Evolutionary conservation across 371 early-diverging fungal genomes (phyloP).

Genomic region (Mortierella sp.): DNA sequence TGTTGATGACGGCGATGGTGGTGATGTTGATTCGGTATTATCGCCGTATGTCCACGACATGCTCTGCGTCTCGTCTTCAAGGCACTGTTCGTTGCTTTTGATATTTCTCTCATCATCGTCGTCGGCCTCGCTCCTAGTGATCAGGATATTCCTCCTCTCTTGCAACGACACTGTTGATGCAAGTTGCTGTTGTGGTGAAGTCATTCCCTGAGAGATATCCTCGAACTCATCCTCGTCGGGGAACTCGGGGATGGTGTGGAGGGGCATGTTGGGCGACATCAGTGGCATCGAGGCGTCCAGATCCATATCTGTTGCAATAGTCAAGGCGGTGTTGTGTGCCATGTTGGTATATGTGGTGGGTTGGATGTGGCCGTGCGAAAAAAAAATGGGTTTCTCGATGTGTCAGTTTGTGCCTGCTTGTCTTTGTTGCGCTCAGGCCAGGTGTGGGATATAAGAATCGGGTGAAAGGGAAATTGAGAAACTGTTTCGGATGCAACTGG

Average conservation of each 20-base stretch:
- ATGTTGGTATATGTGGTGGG: neutral
- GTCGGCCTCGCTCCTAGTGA: neutral
- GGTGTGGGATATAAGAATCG: neutral
- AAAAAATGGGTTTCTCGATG: neutral
- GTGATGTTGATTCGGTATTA: neutral
- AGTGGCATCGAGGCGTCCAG: slow-evolving; percentile 3
- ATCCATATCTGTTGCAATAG: slow-evolving; percentile 5
- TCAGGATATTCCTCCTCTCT: neutral
- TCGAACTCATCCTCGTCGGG: slow-evolving; percentile 34
- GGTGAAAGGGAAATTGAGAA: neutral
- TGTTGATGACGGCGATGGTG: neutral
- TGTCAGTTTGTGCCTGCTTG: neutral
- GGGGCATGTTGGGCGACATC: slow-evolving; percentile 19
- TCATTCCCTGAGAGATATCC: neutral
- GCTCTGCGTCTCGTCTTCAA: neutral
- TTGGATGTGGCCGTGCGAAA: neutral
- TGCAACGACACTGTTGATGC: neutral
- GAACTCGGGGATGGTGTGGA: slow-evolving; percentile 43
- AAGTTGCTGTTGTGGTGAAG: neutral
- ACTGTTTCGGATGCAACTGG: neutral
- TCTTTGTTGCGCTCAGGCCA: slow-evolving; percentile 3
- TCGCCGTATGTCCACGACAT: neutral
- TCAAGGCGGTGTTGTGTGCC: neutral
- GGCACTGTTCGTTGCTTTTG: neutral
- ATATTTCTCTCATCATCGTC: too few relatives aligned